Evolutionary conservation across 2,329 filamentous ascomycete genomes (phyloP), one percentile per base, ranked within the genome.

Genomic region (Curvularia eragrostidis): DNA sequence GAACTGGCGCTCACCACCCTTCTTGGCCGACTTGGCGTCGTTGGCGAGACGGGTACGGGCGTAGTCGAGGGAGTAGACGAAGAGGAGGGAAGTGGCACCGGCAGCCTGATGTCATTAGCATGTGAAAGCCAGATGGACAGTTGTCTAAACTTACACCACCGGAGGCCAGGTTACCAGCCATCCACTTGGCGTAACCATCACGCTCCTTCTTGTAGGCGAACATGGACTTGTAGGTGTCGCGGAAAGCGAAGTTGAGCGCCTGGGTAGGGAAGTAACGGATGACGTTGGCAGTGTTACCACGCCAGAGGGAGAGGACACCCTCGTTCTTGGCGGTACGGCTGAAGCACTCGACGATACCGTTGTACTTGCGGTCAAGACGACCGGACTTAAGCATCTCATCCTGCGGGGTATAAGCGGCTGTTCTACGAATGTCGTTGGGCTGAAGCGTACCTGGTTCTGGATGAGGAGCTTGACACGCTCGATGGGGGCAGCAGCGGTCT

Each of bases 201-300:
- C 89, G 90, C 68, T 99, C 95, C 91, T 98, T 98, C 93, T 98
- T 99, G 93, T 92, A 99, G 81, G 92, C 91, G 90, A 99, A 99
- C 93, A 99, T 96, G 80, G 90, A 87, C 93, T 99, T 99, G 93
- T 97, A 99, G 89, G 96, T 97, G 84, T 99, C 95, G 84, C 95
- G 95, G 95, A 99, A 99, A 82, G 95, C 95, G 81, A 99, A 99
- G 93, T 99, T 99, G 82, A 99, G 87, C 78, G 95, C 95, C 89
- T 99, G 95, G 82, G 95, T 99, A 75, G 95, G 95, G 92, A 99
- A 99, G 88, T 99, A 99, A 91, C 95, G 95, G 88, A 99, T 97
- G 84, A 99, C 95, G 90, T 99, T 99, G 92, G 95, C 95, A 81
- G 95, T 99, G 92, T 99, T 99, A 85, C 95, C 95, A 89, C 95